Percentiles rank a stretch among this genome's conserved stretches.
Conservation (phyloP, 768 basidiomycete genomes). For the Pulveroboletus sp. region DNA sequence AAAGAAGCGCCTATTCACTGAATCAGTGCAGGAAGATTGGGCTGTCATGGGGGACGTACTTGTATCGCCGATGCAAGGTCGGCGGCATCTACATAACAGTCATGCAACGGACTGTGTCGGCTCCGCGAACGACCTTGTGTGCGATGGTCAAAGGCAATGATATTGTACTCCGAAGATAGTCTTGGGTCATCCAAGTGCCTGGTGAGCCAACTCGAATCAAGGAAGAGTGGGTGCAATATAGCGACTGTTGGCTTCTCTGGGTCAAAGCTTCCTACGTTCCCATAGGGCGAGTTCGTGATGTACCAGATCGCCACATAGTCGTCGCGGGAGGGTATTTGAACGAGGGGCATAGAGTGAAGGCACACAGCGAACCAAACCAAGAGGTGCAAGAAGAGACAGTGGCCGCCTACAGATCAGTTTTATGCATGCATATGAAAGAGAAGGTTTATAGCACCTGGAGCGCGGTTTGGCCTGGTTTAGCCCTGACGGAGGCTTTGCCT, state of each 20-base stretch:
- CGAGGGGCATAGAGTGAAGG: constrained; percentile 48
- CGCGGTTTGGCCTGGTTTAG: constrained; percentile 5
- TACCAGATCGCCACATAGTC: constrained; percentile 75
- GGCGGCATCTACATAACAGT: constrained; percentile 76
- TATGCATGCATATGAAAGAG: constrained; percentile 19
- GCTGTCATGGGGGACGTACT: constrained; percentile 34
- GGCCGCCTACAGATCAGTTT: constrained; percentile 10
- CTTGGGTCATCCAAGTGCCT: constrained; percentile 65
- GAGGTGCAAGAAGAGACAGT: constrained; percentile 1
- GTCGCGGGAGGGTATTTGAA: constrained; percentile 56
- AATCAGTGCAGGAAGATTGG: not conserved
- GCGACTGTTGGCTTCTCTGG: constrained; percentile 61
- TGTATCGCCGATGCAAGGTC: constrained; percentile 65
- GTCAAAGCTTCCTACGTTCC: constrained; percentile 64
- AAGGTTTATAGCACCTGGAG: not conserved
- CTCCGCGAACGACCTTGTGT: constrained; percentile 53
- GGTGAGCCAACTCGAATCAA: constrained; percentile 66
- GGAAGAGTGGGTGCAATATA: constrained; percentile 61
- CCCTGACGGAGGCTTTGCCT: constrained; percentile 21
- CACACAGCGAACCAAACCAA: constrained; percentile 32
- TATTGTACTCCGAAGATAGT: constrained; percentile 52
- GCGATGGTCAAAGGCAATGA: constrained; percentile 74
- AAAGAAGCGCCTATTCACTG: constrained; percentile 44
- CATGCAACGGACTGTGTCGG: constrained; percentile 52
- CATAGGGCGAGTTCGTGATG: constrained; percentile 53